Evolutionary conservation across 306 rosid species (phyloP), one percentile per base, ranked within the genome.

Genomic region (Clitoria ternatea): DNA sequence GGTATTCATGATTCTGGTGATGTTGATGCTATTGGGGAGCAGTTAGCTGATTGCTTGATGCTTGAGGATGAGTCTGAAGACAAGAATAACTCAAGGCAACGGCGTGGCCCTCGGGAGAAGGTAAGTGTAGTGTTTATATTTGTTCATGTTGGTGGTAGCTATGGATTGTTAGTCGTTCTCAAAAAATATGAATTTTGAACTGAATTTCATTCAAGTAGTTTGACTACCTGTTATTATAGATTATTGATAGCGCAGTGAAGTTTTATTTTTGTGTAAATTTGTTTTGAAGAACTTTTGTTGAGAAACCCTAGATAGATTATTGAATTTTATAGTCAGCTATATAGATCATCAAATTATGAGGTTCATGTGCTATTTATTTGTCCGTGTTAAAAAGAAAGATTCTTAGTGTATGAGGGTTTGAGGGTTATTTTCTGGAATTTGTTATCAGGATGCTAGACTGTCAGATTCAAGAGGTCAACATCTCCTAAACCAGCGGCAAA

Each of bases 401-500:
- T 54, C 47, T 76, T 76, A 4, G 54, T 26, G 52, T 59, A 57
- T 49, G 68, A 74, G 52, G 27, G 20, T 86, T 37, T 49, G 68
- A 74, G 52, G 27, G 20, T 86, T 37, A 80, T 67, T 79, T 72
- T 33, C 24, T 27, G 11, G 44, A 69, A 61, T 33, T 81, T 56
- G 32, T 77, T 53, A 55, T 55, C 89, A 94, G 99, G 99, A 89
- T 84, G 86, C 74, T 50, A 89, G 97, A 70, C 76, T 78, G 50
- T 86, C 80, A 14, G 97, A 91, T 78, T 76, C 81, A 73, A 81
- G 99, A 77, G 99, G 99, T 48, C 82, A 83, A 32, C 61, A 20
- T 6, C 77, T 84, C 29, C 86, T 94, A 70, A 84, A 70, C 47
- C 99, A 87, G 83, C 79, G 95, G 66, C 81, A 61, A 39, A 90